These are phyloP conservation scores for Calonectria ilicicola DNA, from an alignment of 2,329 filamentous ascomycete species.

Conservation along the genomic window DNA sequence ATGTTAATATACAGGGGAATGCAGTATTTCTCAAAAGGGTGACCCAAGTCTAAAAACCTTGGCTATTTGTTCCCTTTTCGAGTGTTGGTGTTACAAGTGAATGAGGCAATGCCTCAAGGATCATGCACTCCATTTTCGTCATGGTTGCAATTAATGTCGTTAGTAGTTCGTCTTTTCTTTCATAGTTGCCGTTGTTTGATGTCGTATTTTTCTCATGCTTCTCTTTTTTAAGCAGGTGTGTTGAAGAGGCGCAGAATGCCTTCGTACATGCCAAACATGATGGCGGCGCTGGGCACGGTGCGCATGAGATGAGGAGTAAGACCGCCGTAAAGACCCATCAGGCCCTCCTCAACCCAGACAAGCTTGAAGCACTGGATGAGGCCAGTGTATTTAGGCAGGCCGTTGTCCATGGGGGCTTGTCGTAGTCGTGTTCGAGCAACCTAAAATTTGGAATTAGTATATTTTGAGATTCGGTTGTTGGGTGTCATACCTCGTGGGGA, in stretches of 20 bases:
- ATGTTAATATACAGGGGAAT: neutral
- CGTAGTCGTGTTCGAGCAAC: conserved; percentile 86
- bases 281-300: conserved; percentile 91
- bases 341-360: conserved; percentile 89
- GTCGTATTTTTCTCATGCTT: neutral
- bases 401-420: conserved; percentile 81
- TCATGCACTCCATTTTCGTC: conserved; percentile 2
- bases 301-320: conserved; percentile 92
- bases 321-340: conserved; percentile 88
- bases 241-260: conserved; percentile 64
- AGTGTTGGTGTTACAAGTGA: neutral
- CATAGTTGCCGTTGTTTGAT: neutral
- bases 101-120: neutral
- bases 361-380: conserved; percentile 89
- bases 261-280: conserved; percentile 94
- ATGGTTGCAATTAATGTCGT: neutral
- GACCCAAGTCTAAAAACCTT: neutral
- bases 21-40: neutral
- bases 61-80: neutral
- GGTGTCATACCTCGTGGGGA: conserved; percentile 81
- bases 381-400: conserved; percentile 86
- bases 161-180: neutral
- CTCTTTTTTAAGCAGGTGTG: conserved; percentile 47
- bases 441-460: conserved; percentile 50
- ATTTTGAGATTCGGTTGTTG: neutral